Base-by-base conservation (phyloP, 176 grass and related monocot genomes). In the Hordeum marinum region DNA sequence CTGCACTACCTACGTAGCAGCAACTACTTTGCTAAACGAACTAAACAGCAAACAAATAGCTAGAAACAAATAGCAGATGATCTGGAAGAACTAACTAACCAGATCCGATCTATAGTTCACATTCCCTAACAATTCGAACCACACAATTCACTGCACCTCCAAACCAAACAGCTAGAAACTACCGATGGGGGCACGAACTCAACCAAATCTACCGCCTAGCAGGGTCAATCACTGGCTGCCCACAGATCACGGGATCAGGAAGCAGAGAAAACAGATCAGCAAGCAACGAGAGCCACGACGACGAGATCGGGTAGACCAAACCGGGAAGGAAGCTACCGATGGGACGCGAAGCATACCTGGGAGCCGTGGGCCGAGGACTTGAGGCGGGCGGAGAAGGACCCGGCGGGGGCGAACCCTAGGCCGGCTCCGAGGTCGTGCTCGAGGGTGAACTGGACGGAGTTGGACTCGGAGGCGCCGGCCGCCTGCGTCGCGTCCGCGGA, bases 361-460 rank as follows among this genome's bases (percentile, higher is more conserved):
- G 87, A 68, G 45, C 89, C 96, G 58, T 98, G 93, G 68, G 82
- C 87, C 80, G 84, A 91, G 75, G 93, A 91, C 90, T 95, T 98
- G 83, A 98, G 93, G 48, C 96, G 93, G 9, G 96, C 96, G 18
- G 93, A 95, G 81, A 98, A 98, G 60, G 88, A 84, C 11, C 96
- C 96, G 9, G 90, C 96, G 3, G 82, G 24, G 68, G 26, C 57
- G 93, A 98, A 96, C 45, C 83, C 93, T 35, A 84, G 80, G 74
- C 75, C 86, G 12, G 18, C 63, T 40, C 87, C 89, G 59, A 98
- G 83, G 83, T 85, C 81, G 68, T 98, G 96, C 79, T 98, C 96
- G 48, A 98, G 91, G 24, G 89, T 35, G 75, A 98, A 95, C 76
- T 98, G 96, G 41, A 94, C 55, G 12, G 89, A 69, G 82, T 92